phyloP scores from a whole-genome alignment of 2,329 filamentous ascomycete species.

The Colletotrichum musae region DNA sequence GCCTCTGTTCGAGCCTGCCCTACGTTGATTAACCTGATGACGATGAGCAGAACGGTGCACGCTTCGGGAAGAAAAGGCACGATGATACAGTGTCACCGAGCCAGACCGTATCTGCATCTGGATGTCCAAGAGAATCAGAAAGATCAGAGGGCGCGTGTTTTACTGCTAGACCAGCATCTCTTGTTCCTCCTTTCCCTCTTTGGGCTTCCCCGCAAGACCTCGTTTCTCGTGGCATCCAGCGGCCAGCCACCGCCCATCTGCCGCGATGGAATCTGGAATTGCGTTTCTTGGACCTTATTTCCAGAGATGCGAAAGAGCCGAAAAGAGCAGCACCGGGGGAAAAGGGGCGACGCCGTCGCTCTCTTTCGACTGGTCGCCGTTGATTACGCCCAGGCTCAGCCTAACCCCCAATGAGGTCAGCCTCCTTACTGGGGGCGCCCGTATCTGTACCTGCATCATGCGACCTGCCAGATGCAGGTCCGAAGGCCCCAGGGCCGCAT shows the following conservation, averaged over 20 bases:
- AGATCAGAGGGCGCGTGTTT: too few species aligned
- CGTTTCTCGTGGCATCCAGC: slow-evolving; percentile 22
- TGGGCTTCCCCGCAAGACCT: slow-evolving; percentile 10
- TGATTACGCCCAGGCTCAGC: not conserved
- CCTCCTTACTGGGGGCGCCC: not conserved
- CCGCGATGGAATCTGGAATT: slow-evolving; percentile 15
- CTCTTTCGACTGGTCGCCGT: not conserved
- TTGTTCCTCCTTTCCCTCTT: not conserved
- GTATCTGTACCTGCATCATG: slow-evolving; percentile 3
- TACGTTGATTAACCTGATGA: slow-evolving; percentile 28
- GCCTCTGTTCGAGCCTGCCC: slow-evolving; percentile 4
- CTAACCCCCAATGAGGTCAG: slow-evolving; percentile 2
- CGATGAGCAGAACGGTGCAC: slow-evolving; percentile 1
- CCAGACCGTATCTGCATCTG: too few species aligned
- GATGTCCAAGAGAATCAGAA: too few species aligned
- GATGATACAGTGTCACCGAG: not conserved
- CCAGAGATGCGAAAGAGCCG: slow-evolving; percentile 1
- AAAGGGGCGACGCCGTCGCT: not conserved
- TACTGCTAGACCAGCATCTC: not conserved
- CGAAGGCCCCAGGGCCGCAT: too few species aligned
- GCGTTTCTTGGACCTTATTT: slow-evolving; percentile 8
- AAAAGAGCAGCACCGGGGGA: not conserved
- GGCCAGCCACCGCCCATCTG: slow-evolving; percentile 16
- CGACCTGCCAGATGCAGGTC: slow-evolving; percentile 15
- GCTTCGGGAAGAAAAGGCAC: slow-evolving; percentile 6